Evolutionary conservation across 192 early-diverging fungal genomes (phyloP).

Genomic region (Backusella psychrophila): DNA sequence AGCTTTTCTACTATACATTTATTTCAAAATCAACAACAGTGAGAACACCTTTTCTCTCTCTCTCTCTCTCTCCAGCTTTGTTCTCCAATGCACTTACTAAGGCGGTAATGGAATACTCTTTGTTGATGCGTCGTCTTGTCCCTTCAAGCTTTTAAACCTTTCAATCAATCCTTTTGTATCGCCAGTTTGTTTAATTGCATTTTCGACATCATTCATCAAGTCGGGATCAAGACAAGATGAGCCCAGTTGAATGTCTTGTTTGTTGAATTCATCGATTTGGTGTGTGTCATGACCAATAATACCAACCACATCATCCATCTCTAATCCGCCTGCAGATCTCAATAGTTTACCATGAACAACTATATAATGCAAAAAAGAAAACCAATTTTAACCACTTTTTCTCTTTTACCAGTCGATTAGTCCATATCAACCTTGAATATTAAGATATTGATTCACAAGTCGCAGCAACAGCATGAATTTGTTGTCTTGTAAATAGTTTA

Average conservation of each 20-base stretch:
- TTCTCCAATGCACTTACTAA: slow-evolving; percentile 43
- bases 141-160: not conserved
- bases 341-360: slow-evolving; percentile 35
- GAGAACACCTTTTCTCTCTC: not conserved
- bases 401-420: no score
- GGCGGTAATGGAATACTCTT: slow-evolving; percentile 70
- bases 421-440: slow-evolving; percentile 52
- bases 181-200: slow-evolving; percentile 63
- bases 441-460: slow-evolving; percentile 89
- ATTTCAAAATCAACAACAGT: not conserved
- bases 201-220: slow-evolving; percentile 82
- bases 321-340: slow-evolving; percentile 38
- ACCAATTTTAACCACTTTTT: no score
- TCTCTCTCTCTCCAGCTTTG: no score
- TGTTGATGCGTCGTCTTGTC: slow-evolving; percentile 28
- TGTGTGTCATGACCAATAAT: slow-evolving; percentile 68
- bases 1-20: slow-evolving; percentile 60
- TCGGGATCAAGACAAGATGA: slow-evolving; percentile 64
- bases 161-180: slow-evolving; percentile 30
- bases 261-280: slow-evolving; percentile 79
- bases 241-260: slow-evolving; percentile 75
- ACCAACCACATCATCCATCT: slow-evolving; percentile 65
- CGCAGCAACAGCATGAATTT: slow-evolving; percentile 83
- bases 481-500: slow-evolving; percentile 93
- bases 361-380: not conserved